Conservation (phyloP, 345 rosid species). For the Combretum micranthum region DNA sequence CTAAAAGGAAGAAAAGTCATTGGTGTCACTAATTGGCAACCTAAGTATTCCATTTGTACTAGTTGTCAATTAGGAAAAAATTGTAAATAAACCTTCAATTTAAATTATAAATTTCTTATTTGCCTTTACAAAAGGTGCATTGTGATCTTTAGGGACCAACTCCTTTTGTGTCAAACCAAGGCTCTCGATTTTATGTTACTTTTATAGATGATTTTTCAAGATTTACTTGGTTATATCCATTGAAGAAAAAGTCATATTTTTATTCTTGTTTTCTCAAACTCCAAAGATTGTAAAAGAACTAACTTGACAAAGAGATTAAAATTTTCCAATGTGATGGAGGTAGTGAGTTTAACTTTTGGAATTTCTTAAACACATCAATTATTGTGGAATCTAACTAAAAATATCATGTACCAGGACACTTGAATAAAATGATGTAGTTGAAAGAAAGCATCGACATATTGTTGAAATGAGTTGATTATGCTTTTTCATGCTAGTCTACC, state of each 20-base stretch:
- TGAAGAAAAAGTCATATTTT: too few species aligned
- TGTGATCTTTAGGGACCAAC: too few species aligned
- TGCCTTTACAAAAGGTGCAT: slow-evolving; percentile 2
- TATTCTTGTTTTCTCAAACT: too few species aligned
- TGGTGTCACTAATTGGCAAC: neutral
- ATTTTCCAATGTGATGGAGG: too few species aligned
- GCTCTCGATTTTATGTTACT: too few species aligned
- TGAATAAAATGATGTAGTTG: neutral
- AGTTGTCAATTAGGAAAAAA: slow-evolving; percentile 4
- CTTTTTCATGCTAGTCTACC: neutral
- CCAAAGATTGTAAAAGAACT: too few species aligned
- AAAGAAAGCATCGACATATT: neutral
- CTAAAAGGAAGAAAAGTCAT: neutral
- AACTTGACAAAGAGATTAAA: too few species aligned
- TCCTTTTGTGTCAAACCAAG: too few species aligned
- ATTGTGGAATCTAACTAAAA: neutral
- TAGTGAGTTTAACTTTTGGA: neutral
- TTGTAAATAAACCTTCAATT: slow-evolving; percentile 1
- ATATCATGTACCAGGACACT: neutral
- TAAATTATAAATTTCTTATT: slow-evolving; percentile 1
- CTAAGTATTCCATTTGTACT: slow-evolving; percentile 1
- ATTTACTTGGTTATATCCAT: too few species aligned
- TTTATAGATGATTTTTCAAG: too few species aligned
- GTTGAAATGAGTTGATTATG: neutral
- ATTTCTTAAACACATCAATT: neutral